phyloP scores from a whole-genome alignment of 805 yeast species.

The Teunomyces lycoperdinae region DNA sequence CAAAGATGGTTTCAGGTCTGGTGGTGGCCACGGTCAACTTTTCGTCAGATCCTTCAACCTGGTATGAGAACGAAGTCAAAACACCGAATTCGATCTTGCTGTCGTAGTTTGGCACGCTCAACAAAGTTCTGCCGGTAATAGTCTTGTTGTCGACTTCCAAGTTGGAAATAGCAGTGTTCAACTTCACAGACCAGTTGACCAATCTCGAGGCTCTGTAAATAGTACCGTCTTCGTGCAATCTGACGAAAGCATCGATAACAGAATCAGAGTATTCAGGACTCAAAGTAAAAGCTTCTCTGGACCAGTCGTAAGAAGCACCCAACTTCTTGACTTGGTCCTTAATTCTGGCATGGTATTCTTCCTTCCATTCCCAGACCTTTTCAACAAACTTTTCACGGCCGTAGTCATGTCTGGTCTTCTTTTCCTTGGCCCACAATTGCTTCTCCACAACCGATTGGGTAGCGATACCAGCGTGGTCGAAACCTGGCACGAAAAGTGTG shows the following conservation, averaged over 20 bases:
- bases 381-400: constrained; percentile 88
- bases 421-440: constrained; percentile 83
- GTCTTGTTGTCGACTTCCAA: constrained; percentile 94
- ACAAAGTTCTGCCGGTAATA: constrained; percentile 72
- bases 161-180: constrained; percentile 94
- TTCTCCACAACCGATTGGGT: constrained; percentile 98
- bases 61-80: constrained; percentile 91
- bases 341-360: constrained; percentile 83
- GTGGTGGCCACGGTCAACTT: constrained; percentile 92
- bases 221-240: constrained; percentile 89
- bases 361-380: constrained; percentile 98
- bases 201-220: constrained; percentile 91
- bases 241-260: constrained; percentile 88
- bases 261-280: constrained; percentile 74
- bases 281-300: constrained; percentile 89
- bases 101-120: constrained; percentile 87
- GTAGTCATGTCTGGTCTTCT: constrained; percentile 88
- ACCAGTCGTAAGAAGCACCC: constrained; percentile 98
- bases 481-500: constrained; percentile 89
- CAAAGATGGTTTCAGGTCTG: constrained; percentile 97
- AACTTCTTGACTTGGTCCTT: constrained; percentile 78
- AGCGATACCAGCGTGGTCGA: constrained; percentile 99
- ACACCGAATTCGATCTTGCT: constrained; percentile 94
- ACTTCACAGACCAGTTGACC: constrained; percentile 93
- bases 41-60: constrained; percentile 82